Conservation (phyloP, 352 stramenopile species). For the Pythium apleroticum region DNA sequence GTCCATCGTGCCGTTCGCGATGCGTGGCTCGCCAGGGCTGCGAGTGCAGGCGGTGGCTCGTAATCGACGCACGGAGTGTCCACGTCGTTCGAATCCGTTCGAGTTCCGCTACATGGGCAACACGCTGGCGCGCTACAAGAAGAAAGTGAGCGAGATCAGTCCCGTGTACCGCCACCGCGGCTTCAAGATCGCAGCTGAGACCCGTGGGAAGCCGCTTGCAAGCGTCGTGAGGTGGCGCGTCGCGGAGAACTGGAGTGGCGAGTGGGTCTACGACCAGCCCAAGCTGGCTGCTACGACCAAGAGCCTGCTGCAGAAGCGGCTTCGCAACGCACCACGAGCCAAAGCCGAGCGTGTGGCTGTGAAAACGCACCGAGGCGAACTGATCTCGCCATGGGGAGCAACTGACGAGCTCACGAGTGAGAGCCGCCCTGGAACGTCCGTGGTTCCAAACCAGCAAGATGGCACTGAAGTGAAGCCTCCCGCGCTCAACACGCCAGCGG, state of each 20-base stretch:
- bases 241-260: constrained; percentile 56
- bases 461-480: not conserved
- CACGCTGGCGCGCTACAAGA: constrained; percentile 59
- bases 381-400: constrained; percentile 36
- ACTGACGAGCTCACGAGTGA: constrained; percentile 2
- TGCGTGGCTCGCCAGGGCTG: constrained; percentile 53
- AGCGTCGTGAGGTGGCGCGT: constrained; percentile 43
- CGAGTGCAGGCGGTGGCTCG: constrained; percentile 32
- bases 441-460: not conserved
- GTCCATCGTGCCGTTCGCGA: constrained; percentile 58
- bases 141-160: constrained; percentile 47
- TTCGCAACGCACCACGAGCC: constrained; percentile 35
- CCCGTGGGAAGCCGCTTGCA: constrained; percentile 26
- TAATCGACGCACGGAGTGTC: constrained; percentile 45
- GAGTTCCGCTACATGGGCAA: constrained; percentile 71
- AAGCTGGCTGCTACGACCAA: constrained; percentile 39
- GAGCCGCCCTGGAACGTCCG: constrained; percentile 3
- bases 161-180: constrained; percentile 50
- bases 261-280: constrained; percentile 57
- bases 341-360: constrained; percentile 34
- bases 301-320: constrained; percentile 33
- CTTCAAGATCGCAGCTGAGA: constrained; percentile 33
- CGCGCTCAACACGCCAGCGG: constrained; percentile 1
- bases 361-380: constrained; percentile 49
- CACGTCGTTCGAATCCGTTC: constrained; percentile 35